These are phyloP conservation scores for Coprinopsis strossmayeri DNA, from an alignment of 768 basidiomycete species.

Conservation along the genomic window DNA sequence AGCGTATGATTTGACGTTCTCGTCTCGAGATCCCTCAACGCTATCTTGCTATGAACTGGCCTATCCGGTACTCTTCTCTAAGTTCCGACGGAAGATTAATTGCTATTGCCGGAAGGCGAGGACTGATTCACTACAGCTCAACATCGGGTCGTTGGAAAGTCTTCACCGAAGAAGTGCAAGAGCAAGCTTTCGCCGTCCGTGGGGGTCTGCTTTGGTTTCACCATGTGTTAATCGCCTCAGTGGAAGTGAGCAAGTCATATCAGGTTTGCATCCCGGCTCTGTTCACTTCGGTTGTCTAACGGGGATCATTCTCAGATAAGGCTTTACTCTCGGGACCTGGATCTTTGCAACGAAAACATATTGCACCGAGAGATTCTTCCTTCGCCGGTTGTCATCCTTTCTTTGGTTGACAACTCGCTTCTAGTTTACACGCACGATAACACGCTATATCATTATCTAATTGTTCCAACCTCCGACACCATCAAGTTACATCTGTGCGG, in stretches of 20 bases:
- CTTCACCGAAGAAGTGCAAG: slow-evolving; percentile 76
- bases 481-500: slow-evolving; percentile 90
- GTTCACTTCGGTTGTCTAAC: slow-evolving; percentile 5
- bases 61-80: slow-evolving; percentile 85
- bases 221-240: slow-evolving; percentile 87
- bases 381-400: slow-evolving; percentile 78
- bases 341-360: slow-evolving; percentile 76
- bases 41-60: slow-evolving; percentile 92
- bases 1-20: too few relatives aligned
- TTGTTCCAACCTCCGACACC: slow-evolving; percentile 74
- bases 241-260: slow-evolving; percentile 74
- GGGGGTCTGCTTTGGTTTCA: slow-evolving; percentile 97
- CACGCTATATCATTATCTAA: slow-evolving; percentile 86
- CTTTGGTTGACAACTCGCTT: slow-evolving; percentile 90
- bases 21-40: slow-evolving; percentile 69
- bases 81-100: slow-evolving; percentile 88
- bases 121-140: slow-evolving; percentile 90
- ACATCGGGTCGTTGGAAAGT: slow-evolving; percentile 94
- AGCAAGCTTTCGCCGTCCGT: slow-evolving; percentile 79
- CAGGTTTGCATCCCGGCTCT: slow-evolving; percentile 42
- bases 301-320: slow-evolving; percentile 53
- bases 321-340: slow-evolving; percentile 88
- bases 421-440: slow-evolving; percentile 95
- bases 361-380: slow-evolving; percentile 74
- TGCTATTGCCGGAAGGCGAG: slow-evolving; percentile 86